Percentiles rank a stretch among this genome's conserved stretches.
Evolutionary conservation across 1,284 basidiomycete genomes (phyloP).

Genomic region (Trametes pubescens): DNA sequence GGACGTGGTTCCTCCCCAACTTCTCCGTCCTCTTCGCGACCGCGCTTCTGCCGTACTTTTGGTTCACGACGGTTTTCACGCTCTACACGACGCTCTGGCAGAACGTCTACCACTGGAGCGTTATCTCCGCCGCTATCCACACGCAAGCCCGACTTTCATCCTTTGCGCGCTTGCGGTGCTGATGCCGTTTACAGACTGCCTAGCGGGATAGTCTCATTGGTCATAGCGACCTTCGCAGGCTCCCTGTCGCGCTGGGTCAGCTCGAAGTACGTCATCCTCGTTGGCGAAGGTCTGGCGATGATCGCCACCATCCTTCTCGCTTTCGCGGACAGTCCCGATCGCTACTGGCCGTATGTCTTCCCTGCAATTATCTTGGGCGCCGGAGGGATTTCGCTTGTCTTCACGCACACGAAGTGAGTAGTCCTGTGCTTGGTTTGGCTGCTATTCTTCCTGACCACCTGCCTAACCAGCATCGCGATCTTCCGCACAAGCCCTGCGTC

Average conservation of each 20-base stretch:
- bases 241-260: conserved; percentile 46
- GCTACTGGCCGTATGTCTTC: conserved; percentile 58
- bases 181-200: conserved; percentile 46
- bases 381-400: conserved; percentile 46
- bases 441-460: neutral
- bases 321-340: conserved; percentile 47
- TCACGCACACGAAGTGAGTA: conserved; percentile 47
- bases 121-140: conserved; percentile 49
- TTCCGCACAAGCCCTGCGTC: conserved; percentile 55
- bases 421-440: conserved; percentile 1
- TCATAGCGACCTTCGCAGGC: conserved; percentile 47
- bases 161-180: neutral
- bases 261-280: conserved; percentile 55
- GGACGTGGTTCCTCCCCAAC: conserved; percentile 54
- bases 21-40: conserved; percentile 49
- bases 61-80: conserved; percentile 50
- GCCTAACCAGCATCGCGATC: conserved; percentile 54
- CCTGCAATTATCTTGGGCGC: conserved; percentile 57
- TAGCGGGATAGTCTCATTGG: conserved; percentile 48
- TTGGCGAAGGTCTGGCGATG: conserved; percentile 48
- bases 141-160: conserved; percentile 39
- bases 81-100: conserved; percentile 51
- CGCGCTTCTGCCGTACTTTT: conserved; percentile 52
- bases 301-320: conserved; percentile 53
- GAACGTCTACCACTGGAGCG: conserved; percentile 48